Conservation (phyloP, 169 alveolate species). For the Ichthyophthirius multifiliis region DNA sequence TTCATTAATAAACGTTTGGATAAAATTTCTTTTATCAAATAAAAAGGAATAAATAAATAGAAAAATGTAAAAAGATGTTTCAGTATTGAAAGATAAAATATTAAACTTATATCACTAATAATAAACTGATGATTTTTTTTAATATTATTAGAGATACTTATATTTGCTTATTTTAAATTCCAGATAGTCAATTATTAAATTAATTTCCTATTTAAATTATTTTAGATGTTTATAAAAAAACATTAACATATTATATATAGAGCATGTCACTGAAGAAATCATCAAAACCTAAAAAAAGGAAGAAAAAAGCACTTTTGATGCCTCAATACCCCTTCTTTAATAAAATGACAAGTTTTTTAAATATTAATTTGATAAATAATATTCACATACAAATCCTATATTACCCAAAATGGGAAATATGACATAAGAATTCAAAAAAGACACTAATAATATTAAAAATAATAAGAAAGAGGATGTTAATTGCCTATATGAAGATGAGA, state of each 20-base stretch:
- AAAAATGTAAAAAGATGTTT: neutral
- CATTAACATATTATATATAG: neutral
- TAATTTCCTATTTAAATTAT: neutral
- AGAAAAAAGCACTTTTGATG: too few relatives aligned
- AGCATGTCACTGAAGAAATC: neutral
- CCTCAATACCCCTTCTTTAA: neutral
- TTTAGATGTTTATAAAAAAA: slow-evolving; percentile 6
- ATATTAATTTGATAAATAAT: neutral
- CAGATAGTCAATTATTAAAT: neutral
- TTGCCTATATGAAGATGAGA: slow-evolving; percentile 1
- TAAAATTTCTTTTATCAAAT: neutral
- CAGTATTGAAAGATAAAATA: neutral
- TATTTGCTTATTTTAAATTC: slow-evolving; percentile 3
- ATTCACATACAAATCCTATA: neutral
- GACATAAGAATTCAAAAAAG: neutral
- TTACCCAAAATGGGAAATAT: slow-evolving; percentile 2
- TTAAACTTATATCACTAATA: neutral
- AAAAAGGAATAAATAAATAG: neutral
- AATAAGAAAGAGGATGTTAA: neutral
- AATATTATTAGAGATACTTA: neutral
- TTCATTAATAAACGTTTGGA: slow-evolving; percentile 8
- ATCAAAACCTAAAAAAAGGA: too few relatives aligned
- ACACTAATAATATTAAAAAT: too few relatives aligned
- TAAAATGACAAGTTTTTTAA: neutral
- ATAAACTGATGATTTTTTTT: neutral